These are phyloP conservation scores for Oehlia diaphana DNA, from an alignment of 192 early-diverging fungal genomes.

Conservation along the genomic window DNA sequence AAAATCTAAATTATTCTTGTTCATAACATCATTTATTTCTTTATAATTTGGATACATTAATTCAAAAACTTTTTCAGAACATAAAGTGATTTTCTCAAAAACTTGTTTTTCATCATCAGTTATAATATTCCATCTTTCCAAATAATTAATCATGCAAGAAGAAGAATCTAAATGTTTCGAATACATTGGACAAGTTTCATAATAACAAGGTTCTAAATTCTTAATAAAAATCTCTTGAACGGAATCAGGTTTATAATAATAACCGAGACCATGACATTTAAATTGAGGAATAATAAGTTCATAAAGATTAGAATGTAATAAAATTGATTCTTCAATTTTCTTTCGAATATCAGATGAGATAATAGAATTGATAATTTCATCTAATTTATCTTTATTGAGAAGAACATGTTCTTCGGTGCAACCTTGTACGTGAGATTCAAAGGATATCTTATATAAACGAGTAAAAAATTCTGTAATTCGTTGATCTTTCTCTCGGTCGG, in stretches of 20 bases:
- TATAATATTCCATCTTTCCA: background rate
- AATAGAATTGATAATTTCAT: background rate
- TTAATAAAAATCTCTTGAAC: background rate
- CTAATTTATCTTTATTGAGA: background rate
- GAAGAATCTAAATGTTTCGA: background rate
- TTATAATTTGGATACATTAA: background rate
- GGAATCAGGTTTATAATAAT: background rate
- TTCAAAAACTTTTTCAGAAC: background rate
- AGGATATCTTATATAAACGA: background rate
- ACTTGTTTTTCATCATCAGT: background rate
- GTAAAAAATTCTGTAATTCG: background rate
- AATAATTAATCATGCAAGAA: background rate
- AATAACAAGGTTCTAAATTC: background rate
- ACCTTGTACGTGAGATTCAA: background rate
- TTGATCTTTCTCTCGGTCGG: background rate
- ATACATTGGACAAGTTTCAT: background rate
- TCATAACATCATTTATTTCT: background rate
- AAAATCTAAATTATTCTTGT: background rate
- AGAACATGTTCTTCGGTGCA: background rate
- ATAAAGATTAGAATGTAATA: background rate
- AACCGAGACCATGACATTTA: background rate
- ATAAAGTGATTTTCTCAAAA: background rate
- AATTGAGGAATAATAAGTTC: background rate
- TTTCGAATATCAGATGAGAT: background rate
- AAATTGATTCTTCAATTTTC: background rate